Evolutionary conservation across 2,329 filamentous ascomycete genomes (phyloP).

Genomic region (Zopfia rhizophila): DNA sequence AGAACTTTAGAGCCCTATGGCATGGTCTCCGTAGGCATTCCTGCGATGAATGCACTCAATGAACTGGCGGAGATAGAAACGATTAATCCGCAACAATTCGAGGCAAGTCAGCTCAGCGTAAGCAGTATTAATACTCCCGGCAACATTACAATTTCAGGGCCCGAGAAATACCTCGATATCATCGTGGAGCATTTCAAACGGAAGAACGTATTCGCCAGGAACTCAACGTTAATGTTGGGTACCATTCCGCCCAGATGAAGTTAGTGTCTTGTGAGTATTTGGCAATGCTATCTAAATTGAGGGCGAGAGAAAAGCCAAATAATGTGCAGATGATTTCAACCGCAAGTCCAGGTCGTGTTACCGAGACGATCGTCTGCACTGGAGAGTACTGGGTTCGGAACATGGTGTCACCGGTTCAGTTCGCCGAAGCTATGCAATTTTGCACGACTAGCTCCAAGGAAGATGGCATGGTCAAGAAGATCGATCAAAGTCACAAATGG

Average conservation of each 20-base stretch:
- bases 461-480: background rate
- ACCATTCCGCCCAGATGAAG: constrained; percentile 58
- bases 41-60: no score
- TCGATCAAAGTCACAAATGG: constrained; percentile 44
- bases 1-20: background rate
- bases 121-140: constrained; percentile 52
- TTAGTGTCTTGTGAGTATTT: constrained; percentile 45
- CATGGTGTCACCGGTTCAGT: constrained; percentile 22
- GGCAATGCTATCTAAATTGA: constrained; percentile 52
- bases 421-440: constrained; percentile 11
- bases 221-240: constrained; percentile 57
- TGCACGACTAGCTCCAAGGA: background rate
- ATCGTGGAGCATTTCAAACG: constrained; percentile 41
- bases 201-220: constrained; percentile 51
- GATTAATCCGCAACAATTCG: constrained; percentile 2
- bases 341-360: background rate
- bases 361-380: background rate
- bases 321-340: constrained; percentile 42
- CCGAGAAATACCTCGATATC: constrained; percentile 47
- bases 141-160: constrained; percentile 59
- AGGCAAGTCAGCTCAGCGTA: constrained; percentile 32
- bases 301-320: constrained; percentile 40
- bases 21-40: constrained; percentile 3
- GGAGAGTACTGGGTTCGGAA: constrained; percentile 23
- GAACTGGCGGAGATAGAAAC: background rate